A percentile compares a stretch with the other conserved stretches of the same genome.
Evolutionary conservation across 192 early-diverging fungal species (phyloP).

Genomic region (Gigaspora rosea): DNA sequence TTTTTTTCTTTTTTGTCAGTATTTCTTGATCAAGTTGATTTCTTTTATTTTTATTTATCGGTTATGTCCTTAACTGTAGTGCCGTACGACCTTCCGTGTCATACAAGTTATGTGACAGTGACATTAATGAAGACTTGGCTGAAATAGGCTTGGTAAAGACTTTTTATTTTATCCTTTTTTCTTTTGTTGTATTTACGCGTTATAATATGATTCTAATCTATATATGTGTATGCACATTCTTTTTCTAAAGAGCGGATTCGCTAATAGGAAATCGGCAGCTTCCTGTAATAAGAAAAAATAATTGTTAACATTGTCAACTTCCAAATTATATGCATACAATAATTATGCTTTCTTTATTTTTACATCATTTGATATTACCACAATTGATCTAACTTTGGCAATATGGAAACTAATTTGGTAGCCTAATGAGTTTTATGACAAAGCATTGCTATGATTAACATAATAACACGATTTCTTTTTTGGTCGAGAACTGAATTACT

Average conservation of each 20-base stretch:
- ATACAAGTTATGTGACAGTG: conserved; percentile 5
- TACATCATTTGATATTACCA: too few relatives aligned
- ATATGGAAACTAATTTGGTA: too few relatives aligned
- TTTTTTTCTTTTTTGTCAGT: background rate
- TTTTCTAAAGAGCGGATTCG: background rate
- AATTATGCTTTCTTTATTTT: too few relatives aligned
- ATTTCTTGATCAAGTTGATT: background rate
- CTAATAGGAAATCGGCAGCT: background rate
- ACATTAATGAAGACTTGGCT: conserved; percentile 21
- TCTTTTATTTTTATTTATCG: background rate
- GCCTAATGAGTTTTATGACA: too few relatives aligned
- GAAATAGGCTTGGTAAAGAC: conserved; percentile 9
- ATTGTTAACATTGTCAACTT: background rate
- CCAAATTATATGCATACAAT: too few relatives aligned
- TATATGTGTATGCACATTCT: background rate
- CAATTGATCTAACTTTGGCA: too few relatives aligned
- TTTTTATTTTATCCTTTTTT: background rate
- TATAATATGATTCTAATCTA: background rate
- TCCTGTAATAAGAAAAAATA: background rate
- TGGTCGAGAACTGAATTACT: too few relatives aligned
- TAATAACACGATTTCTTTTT: too few relatives aligned
- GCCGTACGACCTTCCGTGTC: conserved; percentile 16
- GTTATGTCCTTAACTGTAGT: background rate
- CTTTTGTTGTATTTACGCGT: background rate
- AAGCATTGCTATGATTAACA: too few relatives aligned